These are phyloP conservation scores for Aspergillus sclerotialis DNA, from an alignment of 2,329 filamentous ascomycete species.

Conservation along the genomic window DNA sequence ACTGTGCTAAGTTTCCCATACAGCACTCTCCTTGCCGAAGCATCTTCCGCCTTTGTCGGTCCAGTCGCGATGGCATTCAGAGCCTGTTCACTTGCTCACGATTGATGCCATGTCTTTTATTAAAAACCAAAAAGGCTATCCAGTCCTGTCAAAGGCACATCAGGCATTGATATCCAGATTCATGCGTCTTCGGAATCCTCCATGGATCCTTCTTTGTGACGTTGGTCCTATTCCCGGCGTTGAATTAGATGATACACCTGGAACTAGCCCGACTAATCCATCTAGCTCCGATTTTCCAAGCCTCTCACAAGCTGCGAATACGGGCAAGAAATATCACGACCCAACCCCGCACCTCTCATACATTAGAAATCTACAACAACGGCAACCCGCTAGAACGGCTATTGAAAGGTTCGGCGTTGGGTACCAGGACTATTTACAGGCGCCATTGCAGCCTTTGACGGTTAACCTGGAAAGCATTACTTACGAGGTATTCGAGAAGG, in stretches of 20 bases:
- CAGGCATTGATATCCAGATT: slow-evolving; percentile 52
- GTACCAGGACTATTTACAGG: slow-evolving; percentile 92
- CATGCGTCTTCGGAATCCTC: slow-evolving; percentile 50
- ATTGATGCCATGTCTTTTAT: slow-evolving; percentile 49
- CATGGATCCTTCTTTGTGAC: slow-evolving; percentile 56
- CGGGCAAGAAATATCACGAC: slow-evolving; percentile 47
- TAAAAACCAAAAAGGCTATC: slow-evolving; percentile 52
- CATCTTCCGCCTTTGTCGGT: slow-evolving; percentile 50
- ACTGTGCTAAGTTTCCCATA: slow-evolving; percentile 11
- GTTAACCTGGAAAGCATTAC: slow-evolving; percentile 97
- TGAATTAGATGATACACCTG: slow-evolving; percentile 18
- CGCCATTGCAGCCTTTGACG: slow-evolving; percentile 85
- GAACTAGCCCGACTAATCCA: slow-evolving; percentile 10
- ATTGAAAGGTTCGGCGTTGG: slow-evolving; percentile 63
- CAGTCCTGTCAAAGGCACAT: slow-evolving; percentile 51
- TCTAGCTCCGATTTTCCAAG: slow-evolving; percentile 54
- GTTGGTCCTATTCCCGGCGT: slow-evolving; percentile 49
- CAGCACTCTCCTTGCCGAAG: slow-evolving; percentile 53
- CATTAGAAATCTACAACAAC: slow-evolving; percentile 73
- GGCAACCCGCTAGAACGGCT: slow-evolving; percentile 60
- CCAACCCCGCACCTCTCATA: slow-evolving; percentile 68
- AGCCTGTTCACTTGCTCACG: slow-evolving; percentile 52
- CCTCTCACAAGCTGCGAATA: slow-evolving; percentile 57
- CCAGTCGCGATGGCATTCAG: slow-evolving; percentile 57
- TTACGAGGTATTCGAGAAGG: slow-evolving; percentile 97